A percentile compares a stretch with the other conserved stretches of the same genome.
Conservation (phyloP, 2,329 filamentous ascomycete species). For the Pestalotiopsis sp. region DNA sequence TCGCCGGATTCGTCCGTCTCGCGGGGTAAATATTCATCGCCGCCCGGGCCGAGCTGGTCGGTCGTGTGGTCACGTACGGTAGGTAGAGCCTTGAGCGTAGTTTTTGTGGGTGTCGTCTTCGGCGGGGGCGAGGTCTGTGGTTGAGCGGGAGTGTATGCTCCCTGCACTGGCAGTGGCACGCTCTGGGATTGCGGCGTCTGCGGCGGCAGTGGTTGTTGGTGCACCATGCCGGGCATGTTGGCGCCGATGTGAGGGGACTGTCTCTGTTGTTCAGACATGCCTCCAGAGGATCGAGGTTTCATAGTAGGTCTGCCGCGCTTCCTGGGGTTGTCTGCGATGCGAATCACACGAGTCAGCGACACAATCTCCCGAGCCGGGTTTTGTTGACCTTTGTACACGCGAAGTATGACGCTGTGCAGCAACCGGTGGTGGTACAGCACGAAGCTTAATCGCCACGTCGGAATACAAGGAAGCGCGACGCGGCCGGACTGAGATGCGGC, state of each 20-base stretch:
- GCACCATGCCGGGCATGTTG: slow-evolving; percentile 35
- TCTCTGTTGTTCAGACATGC: slow-evolving; percentile 59
- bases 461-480: slow-evolving; percentile 9
- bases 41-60: slow-evolving; percentile 85
- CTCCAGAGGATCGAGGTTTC: slow-evolving; percentile 57
- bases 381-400: slow-evolving; percentile 32
- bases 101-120: slow-evolving; percentile 80
- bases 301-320: slow-evolving; percentile 63
- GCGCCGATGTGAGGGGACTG: slow-evolving; percentile 44
- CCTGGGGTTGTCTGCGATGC: slow-evolving; percentile 47
- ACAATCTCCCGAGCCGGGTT: slow-evolving; percentile 23
- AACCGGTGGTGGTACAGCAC: slow-evolving; percentile 9
- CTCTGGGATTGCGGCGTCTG: slow-evolving; percentile 58
- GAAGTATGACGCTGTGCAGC: slow-evolving; percentile 6
- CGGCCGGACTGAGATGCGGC: slow-evolving; percentile 10
- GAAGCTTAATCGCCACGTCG: slow-evolving; percentile 9
- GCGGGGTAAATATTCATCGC: slow-evolving; percentile 92
- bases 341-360: slow-evolving; percentile 29
- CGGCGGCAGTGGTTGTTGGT: slow-evolving; percentile 41
- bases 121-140: slow-evolving; percentile 66
- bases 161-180: slow-evolving; percentile 46
- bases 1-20: slow-evolving; percentile 93
- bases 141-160: slow-evolving; percentile 40
- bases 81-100: slow-evolving; percentile 88
- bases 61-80: slow-evolving; percentile 97